Conservation (phyloP, 192 early-diverging fungal species). For the Coemansia sp. region DNA sequence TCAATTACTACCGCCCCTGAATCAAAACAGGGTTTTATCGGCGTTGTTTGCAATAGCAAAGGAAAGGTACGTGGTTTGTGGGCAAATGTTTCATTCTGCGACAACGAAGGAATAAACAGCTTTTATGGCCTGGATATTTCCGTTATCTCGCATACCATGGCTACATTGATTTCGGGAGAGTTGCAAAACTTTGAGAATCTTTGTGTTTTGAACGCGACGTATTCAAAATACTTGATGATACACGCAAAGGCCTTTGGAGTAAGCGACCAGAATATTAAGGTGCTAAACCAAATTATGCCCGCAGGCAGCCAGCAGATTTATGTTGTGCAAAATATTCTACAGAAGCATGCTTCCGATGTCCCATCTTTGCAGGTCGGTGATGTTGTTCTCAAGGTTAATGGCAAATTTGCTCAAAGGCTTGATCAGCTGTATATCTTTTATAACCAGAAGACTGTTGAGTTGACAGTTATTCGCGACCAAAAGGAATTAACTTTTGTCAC, state of each 20-base stretch:
- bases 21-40: not conserved
- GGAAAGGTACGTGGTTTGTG: not conserved
- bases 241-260: conserved; percentile 30
- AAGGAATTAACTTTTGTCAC: conserved; percentile 14
- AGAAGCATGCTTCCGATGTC: not conserved
- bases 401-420: conserved; percentile 10
- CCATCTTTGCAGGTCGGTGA: conserved; percentile 32
- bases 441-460: conserved; percentile 6
- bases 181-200: not conserved
- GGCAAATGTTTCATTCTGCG: not conserved
- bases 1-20: not conserved
- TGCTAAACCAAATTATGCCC: not conserved
- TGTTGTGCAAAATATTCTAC: conserved; percentile 13
- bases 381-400: conserved; percentile 22
- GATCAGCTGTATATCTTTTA: conserved; percentile 22
- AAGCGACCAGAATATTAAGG: conserved; percentile 6
- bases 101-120: too few relatives aligned
- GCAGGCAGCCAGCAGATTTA: conserved; percentile 4
- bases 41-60: conserved; percentile 2
- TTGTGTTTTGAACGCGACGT: conserved; percentile 30
- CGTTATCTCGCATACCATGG: conserved; percentile 10
- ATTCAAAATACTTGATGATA: conserved; percentile 4
- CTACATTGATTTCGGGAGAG: conserved; percentile 9
- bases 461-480: conserved; percentile 29
- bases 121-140: conserved; percentile 23